Evolutionary conservation across 169 alveolate genomes (phyloP).

Genomic region (Eimeria necatrix): DNA sequence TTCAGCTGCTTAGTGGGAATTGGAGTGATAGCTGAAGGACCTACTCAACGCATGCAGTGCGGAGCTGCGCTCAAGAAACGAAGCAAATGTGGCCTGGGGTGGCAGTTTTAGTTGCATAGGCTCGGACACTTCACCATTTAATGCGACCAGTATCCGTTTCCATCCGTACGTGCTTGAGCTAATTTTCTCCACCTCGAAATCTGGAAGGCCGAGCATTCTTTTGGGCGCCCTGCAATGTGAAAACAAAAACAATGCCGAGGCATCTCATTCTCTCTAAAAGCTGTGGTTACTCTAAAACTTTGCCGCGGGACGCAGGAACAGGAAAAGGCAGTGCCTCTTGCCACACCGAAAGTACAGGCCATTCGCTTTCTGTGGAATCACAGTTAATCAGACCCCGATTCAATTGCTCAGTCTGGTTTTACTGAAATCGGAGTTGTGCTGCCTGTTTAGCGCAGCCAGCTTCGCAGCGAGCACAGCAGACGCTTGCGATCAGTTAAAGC

Average conservation of each 20-base stretch:
- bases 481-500: background rate
- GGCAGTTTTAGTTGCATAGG: constrained; percentile 76
- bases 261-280: too few species aligned
- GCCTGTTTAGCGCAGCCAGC: background rate
- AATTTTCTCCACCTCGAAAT: constrained; percentile 56
- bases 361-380: background rate
- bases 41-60: constrained; percentile 59
- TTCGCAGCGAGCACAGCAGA: background rate
- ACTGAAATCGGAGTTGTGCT: background rate
- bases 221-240: background rate
- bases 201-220: constrained; percentile 76
- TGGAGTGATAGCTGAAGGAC: background rate
- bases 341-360: background rate
- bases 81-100: constrained; percentile 48
- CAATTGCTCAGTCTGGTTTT: background rate
- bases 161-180: constrained; percentile 66
- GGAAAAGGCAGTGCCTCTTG: background rate
- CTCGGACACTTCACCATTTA: constrained; percentile 69
- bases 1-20: background rate
- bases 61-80: constrained; percentile 70
- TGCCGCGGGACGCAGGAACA: background rate
- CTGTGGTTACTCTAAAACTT: background rate
- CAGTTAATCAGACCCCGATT: background rate
- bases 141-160: constrained; percentile 71
- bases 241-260: too few species aligned